Evolutionary conservation across 176 grass and related monocot genomes (phyloP), one percentile per base, ranked within the genome.

Genomic region (Hyparrhenia diplandra): DNA sequence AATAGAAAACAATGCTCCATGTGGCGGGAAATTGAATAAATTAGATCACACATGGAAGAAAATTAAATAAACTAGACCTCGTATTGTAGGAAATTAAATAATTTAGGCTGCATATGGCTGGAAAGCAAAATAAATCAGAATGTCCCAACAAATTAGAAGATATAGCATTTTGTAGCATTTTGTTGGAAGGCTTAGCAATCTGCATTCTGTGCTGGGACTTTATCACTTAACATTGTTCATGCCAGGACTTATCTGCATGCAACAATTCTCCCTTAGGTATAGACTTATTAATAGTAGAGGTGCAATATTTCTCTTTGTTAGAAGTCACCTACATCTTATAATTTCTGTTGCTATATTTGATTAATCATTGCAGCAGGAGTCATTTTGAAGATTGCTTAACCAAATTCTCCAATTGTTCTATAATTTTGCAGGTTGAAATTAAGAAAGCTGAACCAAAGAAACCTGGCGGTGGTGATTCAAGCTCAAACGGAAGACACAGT

Each of bases 361-460:
- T 61, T 47, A 58, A 36, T 47, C 16, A 61, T 4, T 52, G 18
- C 37, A 42, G 58, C 67, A 24, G 36, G 11, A 58, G 20, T 52
- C 9, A 49, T 10, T 51, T 43, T 71, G 39, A 64, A 68, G 81
- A 6, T n/a, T 77, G 10, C 74, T 66, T 72, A 5, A 54, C 21
- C 29, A 73, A 64, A 39, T 81, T 74, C 49, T 31, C 3, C 25
- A 29, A 17, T 35, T 71, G 55, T 25, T 36, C 7, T 64, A 13
- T 73, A 30, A 37, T 43, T 85, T 85, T 82, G 65, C 87, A 99
- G 96, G 96, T 99, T 86, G 96, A 99, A 86, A 95, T 99, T 85
- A 99, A 99, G 87, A 95, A 89, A 69, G 96, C 96, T 9, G 96
- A 99, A 61, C 96, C 96, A 85, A 99, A 93, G 82, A 99, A 92